Evolutionary conservation across 805 yeast genomes (phyloP).

Genomic region (Candida insectorum): DNA sequence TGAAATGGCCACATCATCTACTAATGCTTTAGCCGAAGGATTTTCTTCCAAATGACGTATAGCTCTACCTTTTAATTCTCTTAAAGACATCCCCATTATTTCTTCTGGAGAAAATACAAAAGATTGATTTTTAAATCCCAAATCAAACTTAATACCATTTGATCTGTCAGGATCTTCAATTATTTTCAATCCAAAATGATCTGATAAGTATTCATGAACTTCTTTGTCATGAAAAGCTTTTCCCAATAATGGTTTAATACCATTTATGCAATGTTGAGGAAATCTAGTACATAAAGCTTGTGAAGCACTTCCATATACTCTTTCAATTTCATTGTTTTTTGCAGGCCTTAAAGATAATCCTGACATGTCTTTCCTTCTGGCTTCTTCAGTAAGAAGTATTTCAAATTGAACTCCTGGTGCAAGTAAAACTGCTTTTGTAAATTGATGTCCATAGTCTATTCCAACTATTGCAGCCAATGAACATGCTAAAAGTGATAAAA

Average conservation of each 20-base stretch:
- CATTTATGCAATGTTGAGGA: conserved; percentile 66
- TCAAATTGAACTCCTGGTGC: conserved; percentile 92
- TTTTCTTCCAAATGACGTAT: conserved; percentile 53
- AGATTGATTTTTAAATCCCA: conserved; percentile 30
- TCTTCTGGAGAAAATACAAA: conserved; percentile 62
- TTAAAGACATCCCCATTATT: conserved; percentile 75
- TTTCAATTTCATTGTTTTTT: conserved; percentile 48
- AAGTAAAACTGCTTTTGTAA: conserved; percentile 79
- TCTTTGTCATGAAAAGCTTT: conserved; percentile 45
- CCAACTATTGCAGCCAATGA: conserved; percentile 70
- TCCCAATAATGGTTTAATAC: conserved; percentile 73
- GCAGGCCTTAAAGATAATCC: conserved; percentile 63
- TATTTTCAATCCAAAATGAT: conserved; percentile 61
- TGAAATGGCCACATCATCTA: conserved; percentile 69
- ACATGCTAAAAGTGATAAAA: conserved; percentile 13
- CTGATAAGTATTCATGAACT: conserved; percentile 43
- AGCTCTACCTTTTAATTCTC: conserved; percentile 65
- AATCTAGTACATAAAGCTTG: conserved; percentile 65
- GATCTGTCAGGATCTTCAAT: conserved; percentile 34
- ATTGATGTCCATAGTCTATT: conserved; percentile 85
- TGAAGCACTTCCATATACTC: conserved; percentile 78
- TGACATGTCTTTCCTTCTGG: conserved; percentile 84
- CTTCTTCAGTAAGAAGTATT: conserved; percentile 82
- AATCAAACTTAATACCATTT: conserved; percentile 56
- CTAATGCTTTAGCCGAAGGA: conserved; percentile 44